A percentile compares a stretch with the other conserved stretches of the same genome.
phyloP scores from a whole-genome alignment of 768 basidiomycete species.

The Phaffia australis region DNA sequence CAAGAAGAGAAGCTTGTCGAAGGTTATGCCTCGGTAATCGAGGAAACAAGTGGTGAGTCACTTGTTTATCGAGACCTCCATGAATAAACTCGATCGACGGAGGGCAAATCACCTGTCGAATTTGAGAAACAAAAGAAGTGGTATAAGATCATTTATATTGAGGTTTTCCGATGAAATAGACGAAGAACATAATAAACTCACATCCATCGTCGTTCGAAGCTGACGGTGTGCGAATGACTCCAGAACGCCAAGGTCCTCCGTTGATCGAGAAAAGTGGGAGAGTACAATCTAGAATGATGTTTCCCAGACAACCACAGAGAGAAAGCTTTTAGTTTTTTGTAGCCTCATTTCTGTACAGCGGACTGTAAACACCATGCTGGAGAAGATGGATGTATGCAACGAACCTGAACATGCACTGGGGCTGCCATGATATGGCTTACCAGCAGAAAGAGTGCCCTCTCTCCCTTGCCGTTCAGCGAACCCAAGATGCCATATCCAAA shows the following conservation, averaged over 20 bases:
- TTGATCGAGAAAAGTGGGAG: conserved; percentile 94
- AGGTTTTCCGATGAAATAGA: background rate
- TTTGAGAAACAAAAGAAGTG: background rate
- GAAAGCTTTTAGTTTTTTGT: background rate
- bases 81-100: conserved; percentile 76
- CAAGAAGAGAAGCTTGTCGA: conserved; percentile 63
- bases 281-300: conserved; percentile 59
- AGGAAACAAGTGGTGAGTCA: conserved; percentile 94
- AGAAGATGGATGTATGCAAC: conserved; percentile 26
- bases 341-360: background rate
- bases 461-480: conserved; percentile 61
- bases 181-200: background rate
- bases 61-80: conserved; percentile 94
- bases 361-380: background rate
- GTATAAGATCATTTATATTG: background rate
- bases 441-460: conserved; percentile 59
- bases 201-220: conserved; percentile 93
- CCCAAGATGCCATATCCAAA: conserved; percentile 55
- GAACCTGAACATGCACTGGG: conserved; percentile 87
- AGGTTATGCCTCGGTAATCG: conserved; percentile 90
- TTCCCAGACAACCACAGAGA: background rate
- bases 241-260: conserved; percentile 72
- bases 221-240: conserved; percentile 93
- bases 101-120: conserved; percentile 55
- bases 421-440: conserved; percentile 77